Percentiles rank a stretch among this genome's conserved stretches.
phyloP scores from a whole-genome alignment of 2,329 filamentous ascomycete genomes.

The Blastomyces gilchristii region DNA sequence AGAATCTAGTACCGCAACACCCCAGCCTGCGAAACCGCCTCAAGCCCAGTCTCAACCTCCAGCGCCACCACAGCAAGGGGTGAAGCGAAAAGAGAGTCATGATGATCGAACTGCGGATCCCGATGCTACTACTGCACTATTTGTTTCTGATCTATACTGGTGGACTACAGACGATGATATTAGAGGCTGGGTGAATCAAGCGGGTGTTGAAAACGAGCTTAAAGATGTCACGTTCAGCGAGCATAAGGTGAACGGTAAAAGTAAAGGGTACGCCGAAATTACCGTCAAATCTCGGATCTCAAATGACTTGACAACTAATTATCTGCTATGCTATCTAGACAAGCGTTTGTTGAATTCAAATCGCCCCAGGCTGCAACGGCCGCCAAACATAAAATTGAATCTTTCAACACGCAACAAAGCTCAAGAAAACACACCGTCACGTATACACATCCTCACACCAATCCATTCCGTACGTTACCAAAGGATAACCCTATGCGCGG shows the following conservation, averaged over 20 bases:
- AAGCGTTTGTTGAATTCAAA: constrained; percentile 76
- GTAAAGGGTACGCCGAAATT: constrained; percentile 64
- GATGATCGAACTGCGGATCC: constrained; percentile 48
- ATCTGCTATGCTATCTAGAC: constrained; percentile 31
- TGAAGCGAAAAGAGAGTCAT: constrained; percentile 51
- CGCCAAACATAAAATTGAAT: constrained; percentile 70
- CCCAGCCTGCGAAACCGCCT: constrained; percentile 21
- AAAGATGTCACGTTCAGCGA: constrained; percentile 95
- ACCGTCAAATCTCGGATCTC: neutral
- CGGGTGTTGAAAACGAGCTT: constrained; percentile 71
- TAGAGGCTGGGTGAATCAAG: constrained; percentile 70
- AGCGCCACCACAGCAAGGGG: constrained; percentile 44
- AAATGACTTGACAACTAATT: neutral
- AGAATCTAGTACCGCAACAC: constrained; percentile 17
- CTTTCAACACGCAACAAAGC: constrained; percentile 45
- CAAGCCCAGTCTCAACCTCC: constrained; percentile 30
- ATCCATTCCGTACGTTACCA: constrained; percentile 82
- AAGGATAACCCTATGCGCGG: constrained; percentile 70
- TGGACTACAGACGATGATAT: constrained; percentile 96
- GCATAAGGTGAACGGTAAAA: constrained; percentile 98
- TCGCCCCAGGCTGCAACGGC: constrained; percentile 77
- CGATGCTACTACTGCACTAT: constrained; percentile 58
- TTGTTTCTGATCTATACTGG: constrained; percentile 88
- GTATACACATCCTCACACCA: constrained; percentile 66
- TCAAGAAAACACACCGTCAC: constrained; percentile 59